These are phyloP conservation scores for Stereocaulon alpinum DNA, from an alignment of 495 filamentous ascomycete species.

Conservation along the genomic window DNA sequence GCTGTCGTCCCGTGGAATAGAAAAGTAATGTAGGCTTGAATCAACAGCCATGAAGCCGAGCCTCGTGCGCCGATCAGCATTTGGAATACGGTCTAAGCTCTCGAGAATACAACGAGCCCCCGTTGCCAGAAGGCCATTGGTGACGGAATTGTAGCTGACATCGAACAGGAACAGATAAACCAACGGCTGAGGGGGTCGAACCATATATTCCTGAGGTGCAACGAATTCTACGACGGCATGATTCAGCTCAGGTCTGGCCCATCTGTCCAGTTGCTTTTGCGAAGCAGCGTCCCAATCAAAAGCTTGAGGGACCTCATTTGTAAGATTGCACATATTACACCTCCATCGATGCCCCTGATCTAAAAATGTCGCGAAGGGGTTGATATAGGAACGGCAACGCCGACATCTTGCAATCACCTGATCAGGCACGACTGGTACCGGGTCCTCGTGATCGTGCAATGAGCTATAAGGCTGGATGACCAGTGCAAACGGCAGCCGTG, in stretches of 20 bases:
- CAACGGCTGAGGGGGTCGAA: slow-evolving; percentile 88
- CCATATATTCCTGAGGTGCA: slow-evolving; percentile 98
- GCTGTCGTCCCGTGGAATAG: slow-evolving; percentile 76
- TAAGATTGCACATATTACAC: slow-evolving; percentile 99
- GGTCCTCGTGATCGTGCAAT: slow-evolving; percentile 84
- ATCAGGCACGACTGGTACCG: slow-evolving; percentile 84
- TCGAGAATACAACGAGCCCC: slow-evolving; percentile 89
- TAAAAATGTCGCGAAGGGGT: slow-evolving; percentile 90
- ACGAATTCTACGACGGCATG: slow-evolving; percentile 93
- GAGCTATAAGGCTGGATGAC: slow-evolving; percentile 92
- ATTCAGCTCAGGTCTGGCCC: slow-evolving; percentile 85
- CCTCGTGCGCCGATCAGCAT: slow-evolving; percentile 84
- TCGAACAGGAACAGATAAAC: slow-evolving; percentile 98
- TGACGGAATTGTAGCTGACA: slow-evolving; percentile 86
- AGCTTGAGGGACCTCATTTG: slow-evolving; percentile 95
- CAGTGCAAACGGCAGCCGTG: slow-evolving; percentile 86
- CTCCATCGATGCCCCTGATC: slow-evolving; percentile 97
- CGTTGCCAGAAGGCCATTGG: slow-evolving; percentile 87
- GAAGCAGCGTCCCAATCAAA: slow-evolving; percentile 94
- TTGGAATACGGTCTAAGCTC: slow-evolving; percentile 92
- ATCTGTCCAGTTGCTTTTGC: slow-evolving; percentile 81
- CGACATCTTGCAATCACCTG: slow-evolving; percentile 95
- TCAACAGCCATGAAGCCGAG: slow-evolving; percentile 95
- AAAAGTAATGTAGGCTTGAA: slow-evolving; percentile 90
- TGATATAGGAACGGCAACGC: slow-evolving; percentile 93